Conservation (phyloP, 2,329 filamentous ascomycete species). For the Sporothrix brasiliensis region DNA sequence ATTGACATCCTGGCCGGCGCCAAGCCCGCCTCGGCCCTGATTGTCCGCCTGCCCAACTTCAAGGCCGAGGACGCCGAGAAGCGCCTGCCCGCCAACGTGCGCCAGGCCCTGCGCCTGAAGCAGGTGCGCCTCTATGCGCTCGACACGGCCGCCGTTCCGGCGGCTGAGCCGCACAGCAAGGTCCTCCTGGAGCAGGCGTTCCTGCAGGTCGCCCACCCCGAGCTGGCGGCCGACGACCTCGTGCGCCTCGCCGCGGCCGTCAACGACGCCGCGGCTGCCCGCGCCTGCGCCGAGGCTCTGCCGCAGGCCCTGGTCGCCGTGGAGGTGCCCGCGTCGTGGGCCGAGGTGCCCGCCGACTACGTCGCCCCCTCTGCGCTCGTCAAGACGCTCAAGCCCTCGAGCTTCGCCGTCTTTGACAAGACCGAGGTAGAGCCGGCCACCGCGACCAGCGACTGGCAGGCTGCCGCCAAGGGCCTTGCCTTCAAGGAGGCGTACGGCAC, state of each 20-base stretch:
- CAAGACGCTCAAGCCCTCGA: conserved; percentile 71
- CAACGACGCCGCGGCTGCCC: conserved; percentile 54
- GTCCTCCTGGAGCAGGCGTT: conserved; percentile 80
- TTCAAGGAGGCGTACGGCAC: conserved; percentile 96
- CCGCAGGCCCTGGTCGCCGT: conserved; percentile 71
- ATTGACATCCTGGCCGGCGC: conserved; percentile 73
- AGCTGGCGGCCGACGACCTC: conserved; percentile 62
- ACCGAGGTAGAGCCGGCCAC: conserved; percentile 68
- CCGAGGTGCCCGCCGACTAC: conserved; percentile 65
- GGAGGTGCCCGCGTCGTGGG: conserved; percentile 80
- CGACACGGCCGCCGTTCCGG: conserved; percentile 69
- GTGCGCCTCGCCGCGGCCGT: conserved; percentile 65
- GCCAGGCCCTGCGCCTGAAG: conserved; percentile 71
- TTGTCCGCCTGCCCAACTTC: conserved; percentile 75
- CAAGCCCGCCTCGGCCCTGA: conserved; percentile 70
- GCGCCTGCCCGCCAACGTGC: conserved; percentile 70
- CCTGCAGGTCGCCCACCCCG: conserved; percentile 72
- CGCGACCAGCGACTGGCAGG: conserved; percentile 73
- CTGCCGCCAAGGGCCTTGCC: conserved; percentile 79
- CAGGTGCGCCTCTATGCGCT: conserved; percentile 72
- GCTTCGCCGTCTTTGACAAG: conserved; percentile 81
- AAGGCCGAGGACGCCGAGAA: conserved; percentile 92
- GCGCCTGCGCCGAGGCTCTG: conserved; percentile 63
- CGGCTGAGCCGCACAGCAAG: conserved; percentile 66
- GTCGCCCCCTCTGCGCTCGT: conserved; percentile 56